Evolutionary conservation across 164 flowering plant genomes (phyloP).

Genomic region (Platanus orientalis): DNA sequence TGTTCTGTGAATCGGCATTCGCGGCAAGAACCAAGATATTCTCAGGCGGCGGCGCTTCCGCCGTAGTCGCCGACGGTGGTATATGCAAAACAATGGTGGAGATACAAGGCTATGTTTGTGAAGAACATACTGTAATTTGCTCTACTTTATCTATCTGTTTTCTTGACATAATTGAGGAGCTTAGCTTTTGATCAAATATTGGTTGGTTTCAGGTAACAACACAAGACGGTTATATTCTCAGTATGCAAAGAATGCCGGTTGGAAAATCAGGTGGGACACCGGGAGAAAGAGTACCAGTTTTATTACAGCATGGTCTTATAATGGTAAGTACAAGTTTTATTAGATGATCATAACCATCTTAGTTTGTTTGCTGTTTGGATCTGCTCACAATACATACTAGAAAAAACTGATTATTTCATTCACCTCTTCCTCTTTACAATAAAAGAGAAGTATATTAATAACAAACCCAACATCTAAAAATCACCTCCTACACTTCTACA

Average conservation of each 20-base stretch:
- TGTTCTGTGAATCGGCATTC: constrained; percentile 20
- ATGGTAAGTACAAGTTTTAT: too few relatives aligned
- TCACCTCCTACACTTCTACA: too few relatives aligned
- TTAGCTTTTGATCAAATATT: neutral
- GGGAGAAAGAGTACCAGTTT: constrained; percentile 42
- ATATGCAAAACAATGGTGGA: constrained; percentile 48
- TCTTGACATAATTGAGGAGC: neutral
- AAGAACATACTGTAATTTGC: constrained; percentile 50
- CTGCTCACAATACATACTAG: too few relatives aligned
- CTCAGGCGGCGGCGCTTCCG: constrained; percentile 1
- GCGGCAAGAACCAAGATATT: constrained; percentile 29
- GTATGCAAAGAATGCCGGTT: constrained; percentile 63
- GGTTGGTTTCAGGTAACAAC: constrained; percentile 55
- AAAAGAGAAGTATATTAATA: too few relatives aligned
- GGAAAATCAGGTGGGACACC: constrained; percentile 24
- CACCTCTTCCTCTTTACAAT: too few relatives aligned
- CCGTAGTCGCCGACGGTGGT: constrained; percentile 28
- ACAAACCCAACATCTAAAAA: too few relatives aligned
- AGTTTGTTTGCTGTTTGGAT: too few relatives aligned
- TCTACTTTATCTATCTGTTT: too few relatives aligned
- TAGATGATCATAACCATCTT: too few relatives aligned
- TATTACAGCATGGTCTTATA: constrained; percentile 71
- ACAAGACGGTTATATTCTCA: constrained; percentile 69
- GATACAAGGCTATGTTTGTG: constrained; percentile 47
- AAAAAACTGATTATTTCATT: too few relatives aligned